Percentiles rank a stretch among this genome's conserved stretches.
Conservation (phyloP, 2,329 filamentous ascomycete genomes). For the Cercospora zeina region DNA sequence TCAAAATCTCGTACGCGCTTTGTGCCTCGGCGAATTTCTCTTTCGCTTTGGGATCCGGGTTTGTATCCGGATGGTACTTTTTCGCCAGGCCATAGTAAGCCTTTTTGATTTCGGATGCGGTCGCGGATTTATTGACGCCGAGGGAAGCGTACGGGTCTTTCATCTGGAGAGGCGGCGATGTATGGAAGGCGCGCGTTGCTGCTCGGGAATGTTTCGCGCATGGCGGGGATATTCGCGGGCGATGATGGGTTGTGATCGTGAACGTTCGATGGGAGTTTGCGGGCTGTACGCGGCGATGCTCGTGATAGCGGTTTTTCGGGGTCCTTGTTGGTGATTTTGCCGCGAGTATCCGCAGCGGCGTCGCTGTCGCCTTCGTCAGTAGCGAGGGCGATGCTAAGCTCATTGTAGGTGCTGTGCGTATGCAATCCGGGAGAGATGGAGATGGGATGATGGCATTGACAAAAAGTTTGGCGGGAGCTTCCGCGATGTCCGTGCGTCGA, state of each 20-base stretch:
- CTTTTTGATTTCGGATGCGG: conserved; percentile 89
- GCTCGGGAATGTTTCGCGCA: conserved; percentile 26
- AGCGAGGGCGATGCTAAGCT: conserved; percentile 41
- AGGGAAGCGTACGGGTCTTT: conserved; percentile 85
- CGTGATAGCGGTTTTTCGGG: conserved; percentile 24
- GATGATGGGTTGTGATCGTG: conserved; percentile 24
- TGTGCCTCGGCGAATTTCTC: conserved; percentile 94
- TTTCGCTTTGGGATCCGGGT: conserved; percentile 91
- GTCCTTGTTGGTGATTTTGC: conserved; percentile 32
- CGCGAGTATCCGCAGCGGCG: conserved; percentile 40
- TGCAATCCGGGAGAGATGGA: background rate
- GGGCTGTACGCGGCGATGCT: conserved; percentile 21
- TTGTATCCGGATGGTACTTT: conserved; percentile 97
- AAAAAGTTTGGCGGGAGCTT: conserved; percentile 10
- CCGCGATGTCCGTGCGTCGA: conserved; percentile 1
- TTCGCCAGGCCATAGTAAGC: conserved; percentile 97
- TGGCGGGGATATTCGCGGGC: conserved; percentile 18
- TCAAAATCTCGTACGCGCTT: conserved; percentile 88
- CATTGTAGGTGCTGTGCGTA: conserved; percentile 31
- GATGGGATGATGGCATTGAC: conserved; percentile 8
- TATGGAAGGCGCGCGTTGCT: conserved; percentile 55
- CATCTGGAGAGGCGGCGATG: conserved; percentile 55
- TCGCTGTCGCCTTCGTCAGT: conserved; percentile 39
- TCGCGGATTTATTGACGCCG: conserved; percentile 79
- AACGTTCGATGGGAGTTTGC: conserved; percentile 23